Conservation (phyloP, 164 flowering plant genomes). For the Malania oleifera region DNA sequence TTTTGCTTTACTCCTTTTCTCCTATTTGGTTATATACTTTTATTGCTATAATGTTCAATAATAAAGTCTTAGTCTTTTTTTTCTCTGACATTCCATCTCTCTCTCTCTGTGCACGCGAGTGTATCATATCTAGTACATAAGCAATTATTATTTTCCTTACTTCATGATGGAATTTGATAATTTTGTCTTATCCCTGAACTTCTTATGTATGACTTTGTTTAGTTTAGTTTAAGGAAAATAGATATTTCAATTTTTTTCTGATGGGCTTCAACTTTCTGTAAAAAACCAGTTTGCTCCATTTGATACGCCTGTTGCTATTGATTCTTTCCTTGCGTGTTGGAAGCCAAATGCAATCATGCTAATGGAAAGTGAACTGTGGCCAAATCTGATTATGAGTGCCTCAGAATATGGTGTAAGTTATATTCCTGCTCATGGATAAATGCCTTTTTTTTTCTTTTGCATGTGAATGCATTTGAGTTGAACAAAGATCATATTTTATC, state of each 20-base stretch:
- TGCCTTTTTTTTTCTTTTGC: neutral
- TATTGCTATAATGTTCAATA: too few relatives aligned
- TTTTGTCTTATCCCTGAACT: neutral
- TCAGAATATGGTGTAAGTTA: constrained; percentile 65
- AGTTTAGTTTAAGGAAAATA: neutral
- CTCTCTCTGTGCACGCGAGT: too few relatives aligned
- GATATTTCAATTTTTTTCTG: neutral
- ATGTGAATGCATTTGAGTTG: neutral
- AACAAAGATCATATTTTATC: too few relatives aligned
- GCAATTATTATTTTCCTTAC: too few relatives aligned
- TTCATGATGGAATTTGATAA: too few relatives aligned
- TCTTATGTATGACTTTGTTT: neutral
- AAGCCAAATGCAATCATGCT: constrained; percentile 74
- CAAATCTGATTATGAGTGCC: constrained; percentile 81
- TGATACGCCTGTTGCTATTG: constrained; percentile 64
- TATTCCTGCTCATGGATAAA: neutral
- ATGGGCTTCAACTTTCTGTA: neutral
- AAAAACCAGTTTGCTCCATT: constrained; percentile 74
- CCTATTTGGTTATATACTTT: too few relatives aligned
- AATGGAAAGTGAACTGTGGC: constrained; percentile 95
- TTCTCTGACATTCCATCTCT: too few relatives aligned
- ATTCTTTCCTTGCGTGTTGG: constrained; percentile 77
- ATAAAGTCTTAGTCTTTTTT: too few relatives aligned
- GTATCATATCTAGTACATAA: too few relatives aligned
- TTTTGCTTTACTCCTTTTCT: too few relatives aligned